phyloP scores from a whole-genome alignment of 2,329 filamentous ascomycete genomes.

The Capronia americana region DNA sequence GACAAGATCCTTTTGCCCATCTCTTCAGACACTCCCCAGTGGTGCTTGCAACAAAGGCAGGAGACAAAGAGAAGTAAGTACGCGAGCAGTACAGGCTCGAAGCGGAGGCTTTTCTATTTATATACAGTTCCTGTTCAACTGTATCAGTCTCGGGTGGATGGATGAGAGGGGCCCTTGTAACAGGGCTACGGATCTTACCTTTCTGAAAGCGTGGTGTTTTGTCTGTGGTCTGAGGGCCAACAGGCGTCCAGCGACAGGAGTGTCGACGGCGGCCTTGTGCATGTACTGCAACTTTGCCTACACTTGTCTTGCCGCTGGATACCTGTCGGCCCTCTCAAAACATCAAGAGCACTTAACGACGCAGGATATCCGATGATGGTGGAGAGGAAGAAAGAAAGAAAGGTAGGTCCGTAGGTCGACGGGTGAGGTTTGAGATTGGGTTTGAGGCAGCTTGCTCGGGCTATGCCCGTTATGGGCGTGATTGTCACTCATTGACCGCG shows the following conservation, averaged over 20 bases:
- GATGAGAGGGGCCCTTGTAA: neutral
- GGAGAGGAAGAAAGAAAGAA: neutral
- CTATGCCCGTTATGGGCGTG: conserved; percentile 17
- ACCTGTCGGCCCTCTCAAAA: neutral
- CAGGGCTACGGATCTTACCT: neutral
- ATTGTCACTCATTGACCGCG: conserved; percentile 2
- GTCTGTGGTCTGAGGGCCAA: neutral
- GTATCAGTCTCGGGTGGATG: neutral
- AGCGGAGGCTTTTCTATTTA: neutral
- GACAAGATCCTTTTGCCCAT: neutral
- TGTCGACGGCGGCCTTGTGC: neutral
- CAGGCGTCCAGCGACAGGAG: neutral
- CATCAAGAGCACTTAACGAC: neutral
- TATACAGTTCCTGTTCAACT: neutral
- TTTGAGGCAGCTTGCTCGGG: neutral
- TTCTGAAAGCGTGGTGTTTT: neutral
- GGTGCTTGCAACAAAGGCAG: neutral
- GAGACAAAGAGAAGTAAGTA: neutral
- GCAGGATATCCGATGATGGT: neutral
- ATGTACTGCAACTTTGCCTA: neutral
- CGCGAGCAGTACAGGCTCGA: neutral
- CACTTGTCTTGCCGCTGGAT: neutral
- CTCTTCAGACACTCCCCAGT: neutral
- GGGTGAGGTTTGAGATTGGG: neutral
- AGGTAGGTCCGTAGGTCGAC: neutral